A percentile compares a stretch with the other conserved stretches of the same genome.
phyloP scores from a whole-genome alignment of 202 grass and related monocot genomes.

The Hordeum pubiflorum region DNA sequence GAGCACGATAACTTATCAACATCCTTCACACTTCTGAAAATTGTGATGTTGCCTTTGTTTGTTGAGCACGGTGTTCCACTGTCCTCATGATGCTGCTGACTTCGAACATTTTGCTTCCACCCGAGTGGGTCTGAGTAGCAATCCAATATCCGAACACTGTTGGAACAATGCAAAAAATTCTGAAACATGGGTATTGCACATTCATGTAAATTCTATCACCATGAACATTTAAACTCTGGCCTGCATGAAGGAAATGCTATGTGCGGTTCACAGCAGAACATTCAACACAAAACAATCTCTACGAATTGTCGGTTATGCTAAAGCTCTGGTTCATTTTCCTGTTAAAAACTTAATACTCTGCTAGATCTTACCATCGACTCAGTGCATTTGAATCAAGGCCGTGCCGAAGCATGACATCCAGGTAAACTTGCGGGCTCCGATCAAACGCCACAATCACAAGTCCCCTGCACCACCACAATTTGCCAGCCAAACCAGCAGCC shows the following conservation, averaged over 20 bases:
- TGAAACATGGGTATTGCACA: neutral
- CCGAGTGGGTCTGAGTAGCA: constrained; percentile 82
- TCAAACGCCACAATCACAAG: constrained; percentile 61
- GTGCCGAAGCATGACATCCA: constrained; percentile 32
- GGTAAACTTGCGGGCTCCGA: constrained; percentile 56
- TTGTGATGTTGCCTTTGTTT: constrained; percentile 20
- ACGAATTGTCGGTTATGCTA: no score
- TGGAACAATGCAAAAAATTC: constrained; percentile 9
- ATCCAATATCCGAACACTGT: constrained; percentile 64
- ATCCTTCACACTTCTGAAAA: constrained; percentile 59
- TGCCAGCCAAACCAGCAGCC: constrained; percentile 6
- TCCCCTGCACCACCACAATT: constrained; percentile 38
- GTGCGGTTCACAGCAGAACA: neutral
- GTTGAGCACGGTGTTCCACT: constrained; percentile 1
- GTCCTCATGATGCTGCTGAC: constrained; percentile 9
- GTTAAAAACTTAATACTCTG: neutral
- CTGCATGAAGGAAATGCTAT: constrained; percentile 1
- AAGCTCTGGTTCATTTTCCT: no score
- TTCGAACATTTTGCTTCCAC: constrained; percentile 56
- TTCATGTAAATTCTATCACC: neutral
- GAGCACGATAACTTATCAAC: constrained; percentile 44
- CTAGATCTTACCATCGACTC: constrained; percentile 39
- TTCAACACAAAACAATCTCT: neutral
- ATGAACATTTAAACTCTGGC: constrained; percentile 6
- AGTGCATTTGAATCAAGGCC: constrained; percentile 46